Conservation (phyloP, 257 asterid species). For the Solanum rostratum region DNA sequence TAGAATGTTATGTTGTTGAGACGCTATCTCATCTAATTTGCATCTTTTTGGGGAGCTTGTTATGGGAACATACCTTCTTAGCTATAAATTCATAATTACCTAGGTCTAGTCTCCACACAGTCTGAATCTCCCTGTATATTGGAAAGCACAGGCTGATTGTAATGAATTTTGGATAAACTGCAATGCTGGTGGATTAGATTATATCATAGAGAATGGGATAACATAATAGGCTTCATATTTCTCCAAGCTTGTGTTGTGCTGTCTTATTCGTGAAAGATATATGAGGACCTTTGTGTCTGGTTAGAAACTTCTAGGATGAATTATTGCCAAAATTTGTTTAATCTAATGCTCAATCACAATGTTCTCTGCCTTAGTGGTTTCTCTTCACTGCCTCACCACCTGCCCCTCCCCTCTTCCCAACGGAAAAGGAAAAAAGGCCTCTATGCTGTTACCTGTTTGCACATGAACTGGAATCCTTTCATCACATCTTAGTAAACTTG, state of each 20-base stretch:
- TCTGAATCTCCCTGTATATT: neutral
- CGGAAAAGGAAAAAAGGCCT: neutral
- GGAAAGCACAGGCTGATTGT: neutral
- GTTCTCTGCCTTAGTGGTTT: neutral
- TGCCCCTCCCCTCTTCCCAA: neutral
- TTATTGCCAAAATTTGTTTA: neutral
- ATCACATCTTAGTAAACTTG: neutral
- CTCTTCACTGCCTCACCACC: neutral
- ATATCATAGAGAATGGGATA: neutral
- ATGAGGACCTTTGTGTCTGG: neutral
- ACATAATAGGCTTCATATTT: neutral
- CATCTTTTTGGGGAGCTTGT: neutral
- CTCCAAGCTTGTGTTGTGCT: neutral
- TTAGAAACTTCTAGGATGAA: neutral
- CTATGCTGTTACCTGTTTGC: neutral
- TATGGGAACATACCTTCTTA: neutral
- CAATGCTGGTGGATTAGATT: neutral
- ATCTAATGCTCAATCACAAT: neutral
- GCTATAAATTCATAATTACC: neutral
- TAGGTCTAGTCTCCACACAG: neutral
- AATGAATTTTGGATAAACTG: neutral
- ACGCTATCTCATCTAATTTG: neutral
- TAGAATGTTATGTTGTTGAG: neutral
- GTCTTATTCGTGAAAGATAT: neutral
- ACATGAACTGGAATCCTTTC: neutral